Base-by-base conservation (phyloP, 164 flowering plant species). In the Platanus orientalis region DNA sequence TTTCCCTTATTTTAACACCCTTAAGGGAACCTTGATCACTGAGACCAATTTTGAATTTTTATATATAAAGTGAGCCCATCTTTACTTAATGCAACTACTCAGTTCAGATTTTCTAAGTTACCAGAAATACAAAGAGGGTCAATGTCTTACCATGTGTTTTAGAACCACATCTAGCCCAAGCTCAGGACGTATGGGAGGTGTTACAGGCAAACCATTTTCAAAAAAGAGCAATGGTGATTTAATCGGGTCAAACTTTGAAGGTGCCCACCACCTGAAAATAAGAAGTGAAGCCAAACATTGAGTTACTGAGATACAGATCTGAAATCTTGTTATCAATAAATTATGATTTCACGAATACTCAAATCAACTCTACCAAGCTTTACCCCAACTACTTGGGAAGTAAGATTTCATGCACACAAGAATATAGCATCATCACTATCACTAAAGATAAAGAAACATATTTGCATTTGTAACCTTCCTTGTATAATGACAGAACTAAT, bases 171-270 rank as follows among this genome's bases (percentile, higher is more conserved):
- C 96, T 45, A 95, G 79, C 61, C 99, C 99, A 67, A 54, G 67
- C 58, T 85, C 79, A 45, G 97, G 96, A 51, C 72, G 39, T 29
- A 84, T 26, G 23, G 91, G 90, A 74, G 97, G 99, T 28, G 83
- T 64, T 57, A 89, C 66, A 50, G 99, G 97, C 70, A 63, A 63
- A 54, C 90, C 92, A 26, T 80, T 79, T 68, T 85, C 82, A 53
- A 89, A 92, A 81, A 95, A 95, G 53, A 95, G 83, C 97, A 95
- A 86, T 42, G 99, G 99, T 27, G 99, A 89, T 59, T 84, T 83
- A 17, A 78, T 65, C 10, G 97, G 99, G 45, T 95, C 94, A 80
- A 95, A 95, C 69, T 92, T 95, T 65, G 97, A 77, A 62, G 97
- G 96, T 67, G 99, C 96, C 93, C 96, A 86, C 99, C 99, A 95